A percentile compares a stretch with the other conserved stretches of the same genome.
phyloP scores from a whole-genome alignment of 352 stramenopile species.

The Blastocystis sp. region DNA sequence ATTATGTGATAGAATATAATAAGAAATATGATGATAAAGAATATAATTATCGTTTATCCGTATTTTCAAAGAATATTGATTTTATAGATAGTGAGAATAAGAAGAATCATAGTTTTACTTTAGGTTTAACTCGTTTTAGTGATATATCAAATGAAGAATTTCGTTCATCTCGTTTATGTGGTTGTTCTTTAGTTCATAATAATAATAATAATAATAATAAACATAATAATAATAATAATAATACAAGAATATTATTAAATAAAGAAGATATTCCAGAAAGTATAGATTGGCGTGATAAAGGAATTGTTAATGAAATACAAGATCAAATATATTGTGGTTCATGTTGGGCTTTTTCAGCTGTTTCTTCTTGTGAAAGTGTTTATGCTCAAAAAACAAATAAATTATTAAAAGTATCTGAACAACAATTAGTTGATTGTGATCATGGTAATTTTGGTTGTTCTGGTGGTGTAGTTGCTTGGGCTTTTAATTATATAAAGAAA shows the following conservation, averaged over 20 bases:
- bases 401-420: slow-evolving; percentile 74
- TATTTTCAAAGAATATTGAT: background rate
- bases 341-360: slow-evolving; percentile 95
- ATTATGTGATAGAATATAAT: too few species aligned
- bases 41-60: too few species aligned
- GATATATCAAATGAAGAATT: slow-evolving; percentile 84
- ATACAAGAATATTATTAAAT: too few species aligned
- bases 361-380: slow-evolving; percentile 82
- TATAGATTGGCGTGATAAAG: slow-evolving; percentile 78
- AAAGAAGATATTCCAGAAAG: slow-evolving; percentile 39
- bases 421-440: slow-evolving; percentile 91
- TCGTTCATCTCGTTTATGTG: slow-evolving; percentile 51
- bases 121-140: slow-evolving; percentile 75
- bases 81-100: background rate
- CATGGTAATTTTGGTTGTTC: slow-evolving; percentile 79
- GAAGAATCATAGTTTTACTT: slow-evolving; percentile 53
- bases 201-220: too few species aligned
- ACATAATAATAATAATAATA: too few species aligned
- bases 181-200: slow-evolving; percentile 45
- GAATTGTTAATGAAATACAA: slow-evolving; percentile 81
- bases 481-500: slow-evolving; percentile 76
- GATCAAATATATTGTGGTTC: slow-evolving; percentile 90
- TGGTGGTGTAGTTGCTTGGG: slow-evolving; percentile 86
- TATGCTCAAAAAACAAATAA: slow-evolving; percentile 70
- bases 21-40: too few species aligned